Evolutionary conservation across 441 rosid species (phyloP).

Genomic region (Erysimum cheiri): DNA sequence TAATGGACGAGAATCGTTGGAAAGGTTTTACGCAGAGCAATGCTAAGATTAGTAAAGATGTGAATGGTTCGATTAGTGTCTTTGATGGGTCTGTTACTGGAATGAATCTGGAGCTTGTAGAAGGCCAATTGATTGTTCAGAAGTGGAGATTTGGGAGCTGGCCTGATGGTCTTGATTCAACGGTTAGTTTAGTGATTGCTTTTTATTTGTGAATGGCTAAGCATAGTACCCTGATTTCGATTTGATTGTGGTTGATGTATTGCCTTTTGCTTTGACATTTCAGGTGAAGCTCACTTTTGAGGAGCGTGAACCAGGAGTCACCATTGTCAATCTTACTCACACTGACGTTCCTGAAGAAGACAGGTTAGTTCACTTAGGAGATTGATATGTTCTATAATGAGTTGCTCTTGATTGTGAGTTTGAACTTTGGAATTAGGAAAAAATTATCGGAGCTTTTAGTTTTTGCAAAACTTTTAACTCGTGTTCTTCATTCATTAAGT

Average conservation of each 20-base stretch:
- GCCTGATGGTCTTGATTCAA: slow-evolving; percentile 89
- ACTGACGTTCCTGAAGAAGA: slow-evolving; percentile 92
- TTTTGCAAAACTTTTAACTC: not conserved
- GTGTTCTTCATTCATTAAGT: not conserved
- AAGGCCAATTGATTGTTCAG: slow-evolving; percentile 88
- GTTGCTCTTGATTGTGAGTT: slow-evolving; percentile 27
- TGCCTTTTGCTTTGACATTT: slow-evolving; percentile 30
- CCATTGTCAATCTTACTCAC: slow-evolving; percentile 71
- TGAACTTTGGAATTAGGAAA: not conserved
- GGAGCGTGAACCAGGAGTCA: slow-evolving; percentile 85
- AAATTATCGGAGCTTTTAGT: not conserved
- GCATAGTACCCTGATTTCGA: not conserved
- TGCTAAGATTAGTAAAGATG: slow-evolving; percentile 83
- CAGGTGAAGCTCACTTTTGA: slow-evolving; percentile 81
- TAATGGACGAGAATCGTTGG: slow-evolving; percentile 96
- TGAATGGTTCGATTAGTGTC: slow-evolving; percentile 75
- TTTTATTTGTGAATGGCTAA: not conserved
- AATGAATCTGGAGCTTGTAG: slow-evolving; percentile 64
- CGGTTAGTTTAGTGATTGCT: slow-evolving; percentile 50
- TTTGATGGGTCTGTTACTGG: slow-evolving; percentile 95
- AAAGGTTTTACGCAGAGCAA: slow-evolving; percentile 91
- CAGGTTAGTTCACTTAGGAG: slow-evolving; percentile 55
- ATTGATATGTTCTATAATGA: not conserved
- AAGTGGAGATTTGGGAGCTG: slow-evolving; percentile 95
- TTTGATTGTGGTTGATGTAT: slow-evolving; percentile 19